Evolutionary conservation across 768 basidiomycete species (phyloP).

Genomic region (Boletus sp.): DNA sequence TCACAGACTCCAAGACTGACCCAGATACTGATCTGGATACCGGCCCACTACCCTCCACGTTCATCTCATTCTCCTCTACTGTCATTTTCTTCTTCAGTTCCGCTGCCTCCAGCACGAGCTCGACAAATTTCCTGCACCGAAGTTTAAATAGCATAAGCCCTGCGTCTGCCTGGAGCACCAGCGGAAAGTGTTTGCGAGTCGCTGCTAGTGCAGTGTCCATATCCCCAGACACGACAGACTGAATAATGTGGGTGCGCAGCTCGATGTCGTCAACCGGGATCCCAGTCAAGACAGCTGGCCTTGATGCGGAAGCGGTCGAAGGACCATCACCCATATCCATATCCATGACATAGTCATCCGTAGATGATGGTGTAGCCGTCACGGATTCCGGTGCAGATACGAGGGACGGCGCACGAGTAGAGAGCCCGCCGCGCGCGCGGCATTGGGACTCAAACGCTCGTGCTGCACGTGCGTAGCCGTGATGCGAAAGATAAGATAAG

Average conservation of each 20-base stretch:
- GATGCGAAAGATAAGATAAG: slow-evolving; percentile 76
- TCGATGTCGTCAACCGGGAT: slow-evolving; percentile 55
- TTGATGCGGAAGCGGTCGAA: slow-evolving; percentile 9
- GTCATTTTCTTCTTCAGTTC: slow-evolving; percentile 66
- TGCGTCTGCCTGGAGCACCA: slow-evolving; percentile 63
- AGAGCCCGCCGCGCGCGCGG: slow-evolving; percentile 24
- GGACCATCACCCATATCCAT: slow-evolving; percentile 39
- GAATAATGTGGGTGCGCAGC: slow-evolving; percentile 67
- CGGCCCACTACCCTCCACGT: slow-evolving; percentile 24
- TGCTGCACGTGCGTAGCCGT: slow-evolving; percentile 76
- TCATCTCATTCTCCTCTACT: slow-evolving; percentile 36
- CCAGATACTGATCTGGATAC: slow-evolving; percentile 28
- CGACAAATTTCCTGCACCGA: slow-evolving; percentile 82
- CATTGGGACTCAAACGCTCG: slow-evolving; percentile 62
- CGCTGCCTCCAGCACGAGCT: slow-evolving; percentile 70
- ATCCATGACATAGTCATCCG: slow-evolving; percentile 46
- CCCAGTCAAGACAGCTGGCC: slow-evolving; percentile 7
- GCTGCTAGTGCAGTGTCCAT: slow-evolving; percentile 65
- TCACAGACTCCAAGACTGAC: slow-evolving; percentile 26
- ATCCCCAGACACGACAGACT: slow-evolving; percentile 65
- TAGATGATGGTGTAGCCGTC: slow-evolving; percentile 8
- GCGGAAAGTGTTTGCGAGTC: slow-evolving; percentile 55
- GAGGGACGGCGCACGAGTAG: slow-evolving; percentile 4
- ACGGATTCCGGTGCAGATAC: slow-evolving; percentile 1
- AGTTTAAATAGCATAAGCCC: slow-evolving; percentile 79